These are phyloP conservation scores for Chlorociboria aeruginascens DNA, from an alignment of 495 filamentous ascomycete genomes.

Conservation along the genomic window DNA sequence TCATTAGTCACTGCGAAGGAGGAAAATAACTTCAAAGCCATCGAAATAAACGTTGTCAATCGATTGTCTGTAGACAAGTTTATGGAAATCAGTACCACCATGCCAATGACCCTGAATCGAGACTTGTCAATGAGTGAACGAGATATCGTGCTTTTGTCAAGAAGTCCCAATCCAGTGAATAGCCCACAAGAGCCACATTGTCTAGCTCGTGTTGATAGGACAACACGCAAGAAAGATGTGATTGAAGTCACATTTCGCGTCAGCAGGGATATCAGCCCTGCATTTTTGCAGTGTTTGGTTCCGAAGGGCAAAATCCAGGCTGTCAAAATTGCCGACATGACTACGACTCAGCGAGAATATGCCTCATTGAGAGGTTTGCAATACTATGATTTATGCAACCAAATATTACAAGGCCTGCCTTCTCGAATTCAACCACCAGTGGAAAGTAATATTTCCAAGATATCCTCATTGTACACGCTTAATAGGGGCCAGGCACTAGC, in stretches of 20 bases:
- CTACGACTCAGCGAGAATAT: conserved; percentile 88
- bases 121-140: conserved; percentile 68
- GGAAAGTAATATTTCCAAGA: conserved; percentile 51
- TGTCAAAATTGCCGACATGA: conserved; percentile 78
- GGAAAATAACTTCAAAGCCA: conserved; percentile 63
- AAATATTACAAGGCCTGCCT: conserved; percentile 78
- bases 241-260: conserved; percentile 78
- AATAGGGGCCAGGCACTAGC: conserved; percentile 90
- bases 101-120: conserved; percentile 55
- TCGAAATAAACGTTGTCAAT: conserved; percentile 74
- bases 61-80: conserved; percentile 86
- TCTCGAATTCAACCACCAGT: conserved; percentile 74
- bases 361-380: conserved; percentile 79
- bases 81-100: conserved; percentile 75
- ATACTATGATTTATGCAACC: conserved; percentile 90
- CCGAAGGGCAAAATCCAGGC: conserved; percentile 55
- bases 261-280: conserved; percentile 42
- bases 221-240: conserved; percentile 63
- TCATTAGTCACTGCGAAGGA: conserved; percentile 82
- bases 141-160: conserved; percentile 78
- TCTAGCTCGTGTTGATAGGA: conserved; percentile 69
- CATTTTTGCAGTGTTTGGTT: conserved; percentile 33
- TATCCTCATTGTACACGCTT: conserved; percentile 65
- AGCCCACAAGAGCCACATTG: conserved; percentile 60
- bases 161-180: conserved; percentile 48